phyloP scores from a whole-genome alignment of 139 green algal species.

The Chloropicon primus region DNA sequence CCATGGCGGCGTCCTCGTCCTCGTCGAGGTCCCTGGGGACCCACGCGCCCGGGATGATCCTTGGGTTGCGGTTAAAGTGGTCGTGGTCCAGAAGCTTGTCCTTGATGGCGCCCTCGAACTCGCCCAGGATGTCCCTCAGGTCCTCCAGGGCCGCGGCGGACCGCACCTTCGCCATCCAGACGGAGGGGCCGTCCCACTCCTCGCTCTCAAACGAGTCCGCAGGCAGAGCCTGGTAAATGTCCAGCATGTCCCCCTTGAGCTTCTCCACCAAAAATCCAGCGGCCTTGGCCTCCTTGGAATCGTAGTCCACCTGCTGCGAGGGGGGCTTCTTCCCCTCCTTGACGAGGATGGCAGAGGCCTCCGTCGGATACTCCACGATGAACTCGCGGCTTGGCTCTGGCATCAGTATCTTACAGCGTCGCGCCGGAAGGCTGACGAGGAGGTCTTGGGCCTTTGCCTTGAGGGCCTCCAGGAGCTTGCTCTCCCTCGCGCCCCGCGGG shows the following conservation, averaged over 20 bases:
- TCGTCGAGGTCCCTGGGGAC: neutral
- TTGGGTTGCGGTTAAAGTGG: neutral
- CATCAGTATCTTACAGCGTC: neutral
- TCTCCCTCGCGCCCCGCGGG: neutral
- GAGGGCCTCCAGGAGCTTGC: neutral
- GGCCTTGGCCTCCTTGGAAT: neutral
- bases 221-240: neutral
- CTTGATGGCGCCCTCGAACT: neutral
- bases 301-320: neutral
- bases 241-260: neutral
- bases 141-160: neutral
- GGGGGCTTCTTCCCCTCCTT: neutral
- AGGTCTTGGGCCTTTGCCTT: neutral
- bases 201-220: neutral
- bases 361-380: neutral
- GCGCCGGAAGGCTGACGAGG: neutral
- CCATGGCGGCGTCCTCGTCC: neutral
- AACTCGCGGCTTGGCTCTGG: neutral
- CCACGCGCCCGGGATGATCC: neutral
- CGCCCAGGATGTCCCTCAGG: neutral
- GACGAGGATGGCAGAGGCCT: neutral
- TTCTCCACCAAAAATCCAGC: neutral
- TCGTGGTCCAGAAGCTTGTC: neutral
- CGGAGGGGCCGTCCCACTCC: neutral
- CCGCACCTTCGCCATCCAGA: neutral